Conservation (phyloP, 2,329 filamentous ascomycete species). For the Claviceps digitariae region DNA sequence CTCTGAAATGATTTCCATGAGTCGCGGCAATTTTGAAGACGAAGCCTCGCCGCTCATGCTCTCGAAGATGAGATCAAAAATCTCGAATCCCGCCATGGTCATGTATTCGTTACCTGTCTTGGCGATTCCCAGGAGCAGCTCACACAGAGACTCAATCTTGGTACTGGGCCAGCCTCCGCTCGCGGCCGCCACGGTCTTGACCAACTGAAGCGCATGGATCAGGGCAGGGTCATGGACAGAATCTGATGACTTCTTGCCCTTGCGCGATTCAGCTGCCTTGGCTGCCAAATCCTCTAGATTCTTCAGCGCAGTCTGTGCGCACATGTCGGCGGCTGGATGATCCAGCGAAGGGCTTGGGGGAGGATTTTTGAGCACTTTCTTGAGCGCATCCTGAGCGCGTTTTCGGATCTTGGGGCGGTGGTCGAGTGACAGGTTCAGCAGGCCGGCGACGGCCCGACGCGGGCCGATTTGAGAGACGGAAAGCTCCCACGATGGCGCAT, state of each 20-base stretch:
- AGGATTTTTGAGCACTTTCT: slow-evolving; percentile 67
- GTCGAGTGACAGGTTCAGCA: slow-evolving; percentile 75
- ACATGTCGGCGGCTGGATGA: slow-evolving; percentile 92
- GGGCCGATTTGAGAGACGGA: slow-evolving; percentile 73
- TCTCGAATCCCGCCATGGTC: slow-evolving; percentile 91
- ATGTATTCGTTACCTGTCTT: slow-evolving; percentile 87
- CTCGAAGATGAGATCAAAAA: slow-evolving; percentile 93
- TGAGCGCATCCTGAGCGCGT: slow-evolving; percentile 78
- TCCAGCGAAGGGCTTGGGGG: slow-evolving; percentile 87
- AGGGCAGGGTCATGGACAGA: slow-evolving; percentile 64
- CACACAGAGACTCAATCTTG: slow-evolving; percentile 86
- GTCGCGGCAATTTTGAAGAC: slow-evolving; percentile 74
- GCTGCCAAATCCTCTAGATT: slow-evolving; percentile 62
- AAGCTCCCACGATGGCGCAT: slow-evolving; percentile 76
- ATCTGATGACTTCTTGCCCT: slow-evolving; percentile 46
- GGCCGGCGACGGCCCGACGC: slow-evolving; percentile 70
- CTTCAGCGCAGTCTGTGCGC: slow-evolving; percentile 77
- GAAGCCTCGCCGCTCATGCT: slow-evolving; percentile 80
- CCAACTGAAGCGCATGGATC: slow-evolving; percentile 83
- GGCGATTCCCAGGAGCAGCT: slow-evolving; percentile 77
- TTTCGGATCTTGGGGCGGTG: slow-evolving; percentile 87
- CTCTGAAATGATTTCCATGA: slow-evolving; percentile 85
- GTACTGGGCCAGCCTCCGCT: slow-evolving; percentile 93
- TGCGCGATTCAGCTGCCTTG: slow-evolving; percentile 48
- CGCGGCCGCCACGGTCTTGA: slow-evolving; percentile 76